These are phyloP conservation scores for Lepidium aucheri DNA, from an alignment of 345 rosid species.

Conservation along the genomic window DNA sequence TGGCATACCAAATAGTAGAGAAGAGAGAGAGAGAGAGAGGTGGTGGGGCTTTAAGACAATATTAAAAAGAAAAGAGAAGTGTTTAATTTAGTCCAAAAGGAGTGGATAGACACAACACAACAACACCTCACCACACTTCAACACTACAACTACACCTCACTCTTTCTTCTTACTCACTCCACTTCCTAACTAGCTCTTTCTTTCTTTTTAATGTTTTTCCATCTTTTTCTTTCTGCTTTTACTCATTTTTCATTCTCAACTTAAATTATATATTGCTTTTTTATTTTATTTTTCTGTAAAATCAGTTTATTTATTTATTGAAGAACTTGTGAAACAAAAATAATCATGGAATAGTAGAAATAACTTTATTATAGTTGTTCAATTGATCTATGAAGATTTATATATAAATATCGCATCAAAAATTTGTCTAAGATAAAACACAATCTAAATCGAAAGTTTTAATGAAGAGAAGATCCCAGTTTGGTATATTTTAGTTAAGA, in stretches of 20 bases:
- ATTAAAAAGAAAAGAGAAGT: neutral
- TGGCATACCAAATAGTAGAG: slow-evolving; percentile 26
- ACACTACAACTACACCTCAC: slow-evolving; percentile 28
- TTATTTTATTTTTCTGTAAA: too few species aligned
- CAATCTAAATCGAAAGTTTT: neutral
- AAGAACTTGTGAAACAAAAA: too few species aligned
- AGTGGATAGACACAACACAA: slow-evolving; percentile 33
- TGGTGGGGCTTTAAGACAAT: slow-evolving; percentile 22
- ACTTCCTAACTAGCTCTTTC: slow-evolving; percentile 20
- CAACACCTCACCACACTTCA: slow-evolving; percentile 25
- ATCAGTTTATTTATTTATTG: too few species aligned
- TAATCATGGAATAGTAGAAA: neutral
- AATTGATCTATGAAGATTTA: neutral
- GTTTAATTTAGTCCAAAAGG: neutral
- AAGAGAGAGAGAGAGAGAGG: slow-evolving; percentile 22
- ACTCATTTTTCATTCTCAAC: neutral
- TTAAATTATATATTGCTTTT: neutral
- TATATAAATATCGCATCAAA: neutral
- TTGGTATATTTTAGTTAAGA: neutral
- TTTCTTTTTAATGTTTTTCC: slow-evolving; percentile 10
- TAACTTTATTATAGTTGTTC: neutral
- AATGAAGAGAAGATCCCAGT: neutral
- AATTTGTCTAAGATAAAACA: too few species aligned
- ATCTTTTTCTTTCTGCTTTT: neutral
- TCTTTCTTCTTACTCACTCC: slow-evolving; percentile 51